Evolutionary conservation across 768 basidiomycete species (phyloP).

Genomic region (Boletus patriciae): DNA sequence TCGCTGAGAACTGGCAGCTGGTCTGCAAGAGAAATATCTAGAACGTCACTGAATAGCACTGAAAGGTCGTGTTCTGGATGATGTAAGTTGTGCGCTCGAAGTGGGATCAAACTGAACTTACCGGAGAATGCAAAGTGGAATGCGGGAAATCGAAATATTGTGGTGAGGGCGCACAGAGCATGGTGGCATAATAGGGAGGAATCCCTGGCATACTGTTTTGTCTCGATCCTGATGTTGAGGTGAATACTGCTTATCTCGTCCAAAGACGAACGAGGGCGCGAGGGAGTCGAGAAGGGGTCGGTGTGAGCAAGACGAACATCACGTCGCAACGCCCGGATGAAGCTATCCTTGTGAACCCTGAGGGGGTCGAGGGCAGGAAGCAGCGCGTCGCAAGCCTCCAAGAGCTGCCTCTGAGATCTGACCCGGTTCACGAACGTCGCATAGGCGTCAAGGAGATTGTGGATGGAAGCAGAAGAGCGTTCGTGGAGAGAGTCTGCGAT

Average conservation of each 20-base stretch:
- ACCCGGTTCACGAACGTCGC: constrained; percentile 49
- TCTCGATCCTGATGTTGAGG: constrained; percentile 31
- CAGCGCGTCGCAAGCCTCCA: not conserved
- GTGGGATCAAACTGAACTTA: constrained; percentile 33
- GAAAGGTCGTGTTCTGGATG: constrained; percentile 44
- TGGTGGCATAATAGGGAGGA: constrained; percentile 49
- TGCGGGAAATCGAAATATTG: constrained; percentile 48
- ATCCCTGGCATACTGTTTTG: constrained; percentile 42
- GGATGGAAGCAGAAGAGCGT: constrained; percentile 39
- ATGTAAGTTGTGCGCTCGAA: not conserved
- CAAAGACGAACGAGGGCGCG: constrained; percentile 3
- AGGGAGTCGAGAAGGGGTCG: constrained; percentile 31
- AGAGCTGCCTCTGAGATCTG: constrained; percentile 18
- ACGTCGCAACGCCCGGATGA: constrained; percentile 47
- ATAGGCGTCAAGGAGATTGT: constrained; percentile 66
- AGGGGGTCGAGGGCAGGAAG: constrained; percentile 33
- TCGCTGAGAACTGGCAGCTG: constrained; percentile 40
- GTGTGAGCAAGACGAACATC: constrained; percentile 49
- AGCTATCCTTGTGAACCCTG: constrained; percentile 29
- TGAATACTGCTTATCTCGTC: constrained; percentile 1
- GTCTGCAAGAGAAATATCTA: constrained; percentile 41
- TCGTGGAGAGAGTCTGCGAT: constrained; percentile 48
- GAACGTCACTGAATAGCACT: constrained; percentile 44
- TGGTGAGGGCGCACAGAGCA: constrained; percentile 51
- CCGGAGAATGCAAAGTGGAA: constrained; percentile 50